Conservation (phyloP, 208 protist species). For the Porcisia hertigi region DNA sequence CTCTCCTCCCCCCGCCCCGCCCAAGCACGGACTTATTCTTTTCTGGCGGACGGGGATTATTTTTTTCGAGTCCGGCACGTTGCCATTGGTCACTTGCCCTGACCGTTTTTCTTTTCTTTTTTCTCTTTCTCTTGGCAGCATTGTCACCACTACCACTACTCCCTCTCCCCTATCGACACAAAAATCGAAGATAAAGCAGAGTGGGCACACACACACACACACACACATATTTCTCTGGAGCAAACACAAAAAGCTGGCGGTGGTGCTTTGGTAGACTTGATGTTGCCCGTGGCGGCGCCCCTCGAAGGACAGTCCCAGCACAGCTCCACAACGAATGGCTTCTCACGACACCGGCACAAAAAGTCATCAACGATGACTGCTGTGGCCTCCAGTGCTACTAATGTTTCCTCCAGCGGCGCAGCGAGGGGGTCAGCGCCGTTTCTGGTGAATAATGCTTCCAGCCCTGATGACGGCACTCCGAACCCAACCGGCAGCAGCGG, state of each 20-base stretch:
- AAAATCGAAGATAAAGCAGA: neutral
- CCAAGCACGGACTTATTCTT: neutral
- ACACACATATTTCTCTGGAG: neutral
- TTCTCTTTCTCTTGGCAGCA: neutral
- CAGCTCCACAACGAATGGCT: neutral
- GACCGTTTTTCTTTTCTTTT: slow-evolving; percentile 1
- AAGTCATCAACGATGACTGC: slow-evolving; percentile 15
- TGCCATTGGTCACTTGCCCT: neutral
- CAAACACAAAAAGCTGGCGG: neutral
- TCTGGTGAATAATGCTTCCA: slow-evolving; percentile 1
- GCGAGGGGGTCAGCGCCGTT: slow-evolving; percentile 3
- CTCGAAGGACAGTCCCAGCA: slow-evolving; percentile 3
- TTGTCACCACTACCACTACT: neutral
- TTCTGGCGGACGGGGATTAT: neutral
- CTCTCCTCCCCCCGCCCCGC: neutral
- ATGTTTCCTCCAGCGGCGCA: neutral
- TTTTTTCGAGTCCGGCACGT: neutral
- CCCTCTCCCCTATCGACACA: neutral
- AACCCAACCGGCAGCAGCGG: slow-evolving; percentile 7
- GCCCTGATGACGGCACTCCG: neutral
- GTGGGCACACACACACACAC: neutral
- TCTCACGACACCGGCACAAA: neutral
- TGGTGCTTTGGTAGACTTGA: neutral
- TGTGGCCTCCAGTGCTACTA: neutral
- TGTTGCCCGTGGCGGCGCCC: neutral